Evolutionary conservation across 352 stramenopile genomes (phyloP), one percentile per base, ranked within the genome.

Genomic region (Blastocystis sp.): DNA sequence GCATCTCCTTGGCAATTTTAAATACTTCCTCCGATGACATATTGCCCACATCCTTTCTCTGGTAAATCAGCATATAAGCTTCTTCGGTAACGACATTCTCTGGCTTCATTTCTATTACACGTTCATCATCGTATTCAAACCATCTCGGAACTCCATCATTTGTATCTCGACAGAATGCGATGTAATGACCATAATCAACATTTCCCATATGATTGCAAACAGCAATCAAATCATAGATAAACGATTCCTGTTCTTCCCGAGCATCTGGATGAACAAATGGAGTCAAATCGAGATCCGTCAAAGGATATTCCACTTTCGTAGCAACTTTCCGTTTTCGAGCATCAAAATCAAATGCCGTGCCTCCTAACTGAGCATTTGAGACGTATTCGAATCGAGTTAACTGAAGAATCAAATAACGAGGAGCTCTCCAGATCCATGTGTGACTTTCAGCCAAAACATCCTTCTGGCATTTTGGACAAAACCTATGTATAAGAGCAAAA

Each of bases 321-420:
- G 39, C 51, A 42, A 87, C 43, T 46, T 87, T 87, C 14, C 77
- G 65, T 46, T 77, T 77, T 27, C 77, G 16, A 16, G 24, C 27
- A 29, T 83, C 71, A 27, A 83, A 83, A 66, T 83, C 37, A 12
- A 83, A 61, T 19, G 63, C 52, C 19, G 58, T 39, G 14, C 71
- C 71, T 14, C 46, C 32, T 32, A 83, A 27, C 27, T 83, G 71
- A 11, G 66, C 67, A 6, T 37, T 52, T 6, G 77, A 49, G 9
- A 74, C 61, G 39, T 89, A 98, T 88, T 98, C 96, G 88, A 99
- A 99, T 19, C 97, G 93, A 89, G 98, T 98, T 21, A 99, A 91
- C 59, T 99, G 96, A 75, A 99, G 97, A 32, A 98, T 96, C 5
- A 99, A 90, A 58, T 98, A 89, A 0, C 95, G 95, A 43, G 97